Conservation (phyloP, 1,284 basidiomycete species). For the Ceratobasidium sp. region DNA sequence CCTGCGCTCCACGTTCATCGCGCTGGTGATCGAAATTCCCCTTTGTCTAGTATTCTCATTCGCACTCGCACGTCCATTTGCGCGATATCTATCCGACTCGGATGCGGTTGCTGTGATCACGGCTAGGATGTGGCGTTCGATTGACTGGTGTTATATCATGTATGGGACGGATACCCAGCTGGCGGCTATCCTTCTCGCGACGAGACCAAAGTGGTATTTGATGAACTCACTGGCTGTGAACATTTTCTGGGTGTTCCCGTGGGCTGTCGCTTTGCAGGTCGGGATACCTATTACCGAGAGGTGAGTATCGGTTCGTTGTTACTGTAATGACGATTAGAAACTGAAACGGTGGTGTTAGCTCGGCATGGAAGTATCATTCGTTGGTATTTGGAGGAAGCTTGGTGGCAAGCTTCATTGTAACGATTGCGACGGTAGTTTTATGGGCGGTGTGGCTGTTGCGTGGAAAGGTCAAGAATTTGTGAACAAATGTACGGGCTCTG, state of each 20-base stretch:
- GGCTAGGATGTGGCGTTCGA: constrained; percentile 45
- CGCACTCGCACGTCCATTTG: constrained; percentile 44
- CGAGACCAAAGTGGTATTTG: constrained; percentile 47
- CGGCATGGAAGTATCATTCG: constrained; percentile 48
- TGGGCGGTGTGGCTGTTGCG: constrained; percentile 42
- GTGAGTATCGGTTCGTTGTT: constrained; percentile 9
- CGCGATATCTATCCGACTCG: constrained; percentile 46
- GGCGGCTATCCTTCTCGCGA: constrained; percentile 47
- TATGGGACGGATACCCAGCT: constrained; percentile 48
- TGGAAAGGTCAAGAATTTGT: constrained; percentile 42
- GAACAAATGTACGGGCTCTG: background rate
- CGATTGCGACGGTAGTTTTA: constrained; percentile 24
- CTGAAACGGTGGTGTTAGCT: background rate
- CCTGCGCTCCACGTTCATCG: constrained; percentile 45
- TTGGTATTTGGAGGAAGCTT: constrained; percentile 47
- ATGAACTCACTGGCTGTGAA: constrained; percentile 46
- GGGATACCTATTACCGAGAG: constrained; percentile 44
- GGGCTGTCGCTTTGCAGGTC: constrained; percentile 47
- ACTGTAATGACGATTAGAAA: background rate
- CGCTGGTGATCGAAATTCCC: constrained; percentile 47
- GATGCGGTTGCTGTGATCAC: constrained; percentile 45
- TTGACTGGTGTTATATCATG: constrained; percentile 48
- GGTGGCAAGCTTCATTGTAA: constrained; percentile 44
- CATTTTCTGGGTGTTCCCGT: constrained; percentile 48
- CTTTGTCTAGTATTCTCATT: constrained; percentile 47